Base-by-base conservation (phyloP, 352 stramenopile species). In the Peronospora farinosa region DNA sequence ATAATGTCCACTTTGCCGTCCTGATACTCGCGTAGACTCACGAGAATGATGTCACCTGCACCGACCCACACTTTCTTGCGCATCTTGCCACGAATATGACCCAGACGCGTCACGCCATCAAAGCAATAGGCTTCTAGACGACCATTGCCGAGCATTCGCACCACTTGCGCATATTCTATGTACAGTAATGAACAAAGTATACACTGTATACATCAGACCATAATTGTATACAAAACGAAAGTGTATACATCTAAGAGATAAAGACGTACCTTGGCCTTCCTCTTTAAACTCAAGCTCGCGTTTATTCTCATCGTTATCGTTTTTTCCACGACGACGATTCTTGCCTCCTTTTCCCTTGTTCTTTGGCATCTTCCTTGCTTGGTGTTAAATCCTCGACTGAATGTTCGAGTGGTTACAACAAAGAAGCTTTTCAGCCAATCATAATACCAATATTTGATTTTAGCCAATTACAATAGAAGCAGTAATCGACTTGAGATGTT, bases 211-310 rank as follows among this genome's bases (percentile, higher is more conserved):
- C 27, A 16, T 47, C 57, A 32, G 52, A 27, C 33, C 32, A 37
- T 10, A 48, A 23, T 7, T 41, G 41, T 52, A 62, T 61, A 57
- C 40, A 55, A 1, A 16, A 31, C 33, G 5, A 28, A 38, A 54
- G 1, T 1, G 3, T 13, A 33, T 33, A 13, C 28, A 8, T 13
- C 13, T 13, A 33, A 32, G 21, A 27, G 33, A 13, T 42, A 11
- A 13, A 15, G 13, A 72, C 76, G 54, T 60, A 96, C 87, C 88
- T 71, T 99, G 96, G 30, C 96, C 96, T 47, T 98, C 94, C 70
- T 99, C 96, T 74, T 99, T 99, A 80, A 98, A 99, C 78, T 98
- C 94, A 33, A 99, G 86, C 74, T 99, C 96, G 63, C 96, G 90
- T 79, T 98, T 99, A 65, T 97, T 97, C 75, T 98, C 96, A 71